These are phyloP conservation scores for Aspergillus sclerotioniger DNA, from an alignment of 495 filamentous ascomycete genomes.

Conservation along the genomic window DNA sequence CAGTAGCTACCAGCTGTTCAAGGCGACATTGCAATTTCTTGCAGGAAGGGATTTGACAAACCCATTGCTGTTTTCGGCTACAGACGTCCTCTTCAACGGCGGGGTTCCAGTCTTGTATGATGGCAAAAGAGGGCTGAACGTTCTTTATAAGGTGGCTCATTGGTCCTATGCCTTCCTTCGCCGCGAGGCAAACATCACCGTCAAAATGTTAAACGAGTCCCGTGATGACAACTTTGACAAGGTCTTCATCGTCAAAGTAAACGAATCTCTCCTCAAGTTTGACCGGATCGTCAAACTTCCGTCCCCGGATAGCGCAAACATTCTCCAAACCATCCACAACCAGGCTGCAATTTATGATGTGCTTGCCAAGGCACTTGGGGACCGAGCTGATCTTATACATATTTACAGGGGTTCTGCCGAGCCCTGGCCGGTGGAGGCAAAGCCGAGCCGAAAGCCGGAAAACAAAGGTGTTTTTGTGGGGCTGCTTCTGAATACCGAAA, in stretches of 20 bases:
- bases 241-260: conserved; percentile 72
- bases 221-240: conserved; percentile 76
- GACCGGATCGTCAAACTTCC: conserved; percentile 56
- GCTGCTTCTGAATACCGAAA: conserved; percentile 67
- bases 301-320: conserved; percentile 26
- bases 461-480: conserved; percentile 54
- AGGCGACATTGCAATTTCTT: conserved; percentile 81
- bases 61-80: conserved; percentile 54
- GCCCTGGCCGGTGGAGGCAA: conserved; percentile 37
- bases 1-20: conserved; percentile 93
- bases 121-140: conserved; percentile 66
- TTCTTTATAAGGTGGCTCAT: conserved; percentile 86
- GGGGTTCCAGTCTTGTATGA: conserved; percentile 58
- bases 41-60: conserved; percentile 67
- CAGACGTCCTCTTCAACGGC: conserved; percentile 29
- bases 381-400: conserved; percentile 67
- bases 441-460: conserved; percentile 23
- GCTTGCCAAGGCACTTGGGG: conserved; percentile 66
- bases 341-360: conserved; percentile 53
- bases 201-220: conserved; percentile 72
- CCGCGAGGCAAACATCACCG: conserved; percentile 67
- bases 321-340: conserved; percentile 29
- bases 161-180: conserved; percentile 76
- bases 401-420: conserved; percentile 40
- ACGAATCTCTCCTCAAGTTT: conserved; percentile 66